Evolutionary conservation across 2,329 filamentous ascomycete species (phyloP).

Genomic region (Aureobasidium vineae): DNA sequence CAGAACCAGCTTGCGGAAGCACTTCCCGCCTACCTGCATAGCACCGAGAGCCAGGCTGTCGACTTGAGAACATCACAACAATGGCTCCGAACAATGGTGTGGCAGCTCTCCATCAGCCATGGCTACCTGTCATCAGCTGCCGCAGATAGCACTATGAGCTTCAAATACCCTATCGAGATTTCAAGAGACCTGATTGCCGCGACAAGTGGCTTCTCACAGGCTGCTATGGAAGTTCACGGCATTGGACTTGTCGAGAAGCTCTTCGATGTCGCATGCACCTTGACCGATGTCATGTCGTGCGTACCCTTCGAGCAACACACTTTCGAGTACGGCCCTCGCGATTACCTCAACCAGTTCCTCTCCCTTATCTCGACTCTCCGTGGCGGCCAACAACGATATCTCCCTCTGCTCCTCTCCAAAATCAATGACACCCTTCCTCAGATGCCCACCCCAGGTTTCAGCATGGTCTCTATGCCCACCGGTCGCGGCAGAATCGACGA

Average conservation of each 20-base stretch:
- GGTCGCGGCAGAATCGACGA: slow-evolving; percentile 33
- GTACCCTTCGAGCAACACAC: slow-evolving; percentile 54
- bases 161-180: slow-evolving; percentile 62
- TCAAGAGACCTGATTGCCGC: slow-evolving; percentile 60
- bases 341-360: slow-evolving; percentile 69
- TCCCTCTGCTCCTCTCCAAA: slow-evolving; percentile 74
- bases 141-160: slow-evolving; percentile 59
- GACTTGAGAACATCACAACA: slow-evolving; percentile 68
- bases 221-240: slow-evolving; percentile 71
- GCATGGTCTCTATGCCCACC: slow-evolving; percentile 33
- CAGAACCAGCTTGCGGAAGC: slow-evolving; percentile 54
- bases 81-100: slow-evolving; percentile 69
- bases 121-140: slow-evolving; percentile 59
- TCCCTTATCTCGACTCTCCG: slow-evolving; percentile 67
- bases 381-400: slow-evolving; percentile 72
- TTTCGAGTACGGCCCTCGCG: slow-evolving; percentile 67
- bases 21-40: slow-evolving; percentile 56
- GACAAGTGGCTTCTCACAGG: slow-evolving; percentile 67
- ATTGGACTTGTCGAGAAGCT: slow-evolving; percentile 78
- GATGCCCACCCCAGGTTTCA: slow-evolving; percentile 32
- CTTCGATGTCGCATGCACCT: slow-evolving; percentile 69
- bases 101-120: slow-evolving; percentile 67
- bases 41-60: slow-evolving; percentile 65
- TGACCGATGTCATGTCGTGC: slow-evolving; percentile 69
- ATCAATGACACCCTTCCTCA: slow-evolving; percentile 57